Base-by-base conservation (phyloP, 116 monocot genomes). In the Cymodocea nodosa region DNA sequence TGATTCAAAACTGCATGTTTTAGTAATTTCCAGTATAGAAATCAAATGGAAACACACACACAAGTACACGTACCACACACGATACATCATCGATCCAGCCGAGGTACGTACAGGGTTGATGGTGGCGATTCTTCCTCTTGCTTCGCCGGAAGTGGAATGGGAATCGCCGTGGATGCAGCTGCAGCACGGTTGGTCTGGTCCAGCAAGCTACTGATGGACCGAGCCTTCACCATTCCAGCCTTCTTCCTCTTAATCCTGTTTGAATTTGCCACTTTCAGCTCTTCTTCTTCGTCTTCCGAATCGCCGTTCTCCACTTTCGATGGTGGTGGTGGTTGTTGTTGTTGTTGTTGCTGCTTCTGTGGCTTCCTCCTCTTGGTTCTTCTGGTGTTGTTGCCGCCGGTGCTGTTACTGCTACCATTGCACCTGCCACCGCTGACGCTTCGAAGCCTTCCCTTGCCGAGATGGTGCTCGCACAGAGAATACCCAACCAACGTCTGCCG, bases 381-480 rank as follows among this genome's bases (percentile, higher is more conserved):
- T n/a, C n/a, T n/a, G n/a, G n/a, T n/a, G n/a, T n/a, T 30, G 30
- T 30, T 30, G 30, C 30, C 3, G 30, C 30, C 3, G 30, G 2
- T 30, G 30, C 30, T 30, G 30, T 3, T 30, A 3, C 30, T 30
- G 30, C 30, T 30, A 3, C 30, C 3, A 3, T 30, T 30, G 30
- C n/a, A n/a, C n/a, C n/a, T n/a, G n/a, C 30, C 30, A 3, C 67
- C 70, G 52, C 34, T 75, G 39, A 79, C 54, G 71, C 84, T 86
- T 78, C 78, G 59, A 16, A 82, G 71, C 68, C 93, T 75, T 2
- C 94, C 94, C 56, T 94, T 94, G 50, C 86, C 94, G n/a, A 89
- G 78, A 63, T 94, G 94, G 74, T 94, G 94, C 82, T 89, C 89
- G 60, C 94, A 94, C 24, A 94, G 82, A 8, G 94, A 84, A 80